These are phyloP conservation scores for Dendrobium officinale DNA, from an alignment of 106 monocot species.

Conservation along the genomic window DNA sequence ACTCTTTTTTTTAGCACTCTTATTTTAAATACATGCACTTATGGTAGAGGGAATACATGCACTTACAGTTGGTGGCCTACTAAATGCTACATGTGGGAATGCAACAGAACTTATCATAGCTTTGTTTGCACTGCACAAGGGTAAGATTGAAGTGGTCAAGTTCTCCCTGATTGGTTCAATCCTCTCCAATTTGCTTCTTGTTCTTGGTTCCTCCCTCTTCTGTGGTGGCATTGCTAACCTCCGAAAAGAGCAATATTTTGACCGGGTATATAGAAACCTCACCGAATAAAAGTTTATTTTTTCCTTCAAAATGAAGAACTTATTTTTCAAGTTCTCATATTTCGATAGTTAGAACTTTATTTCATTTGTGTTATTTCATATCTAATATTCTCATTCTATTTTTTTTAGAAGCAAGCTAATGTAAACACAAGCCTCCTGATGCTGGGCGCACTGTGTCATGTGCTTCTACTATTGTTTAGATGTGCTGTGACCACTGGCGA, in stretches of 20 bases:
- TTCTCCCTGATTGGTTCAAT: constrained; percentile 66
- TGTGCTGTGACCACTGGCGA: constrained; percentile 20
- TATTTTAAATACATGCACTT: background rate
- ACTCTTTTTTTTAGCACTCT: no score
- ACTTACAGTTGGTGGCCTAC: constrained; percentile 62
- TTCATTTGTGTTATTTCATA: background rate
- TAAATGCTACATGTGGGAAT: constrained; percentile 42
- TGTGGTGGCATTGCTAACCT: constrained; percentile 51
- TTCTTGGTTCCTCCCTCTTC: constrained; percentile 71
- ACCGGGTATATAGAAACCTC: constrained; percentile 21
- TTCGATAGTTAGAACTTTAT: no score
- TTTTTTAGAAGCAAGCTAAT: constrained; percentile 64
- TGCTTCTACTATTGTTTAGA: constrained; percentile 22
- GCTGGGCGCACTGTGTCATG: constrained; percentile 41
- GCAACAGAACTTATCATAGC: constrained; percentile 80
- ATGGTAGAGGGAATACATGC: background rate
- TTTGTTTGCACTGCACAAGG: constrained; percentile 34
- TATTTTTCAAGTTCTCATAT: background rate
- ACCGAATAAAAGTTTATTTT: background rate
- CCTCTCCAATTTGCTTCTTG: constrained; percentile 72
- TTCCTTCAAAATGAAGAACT: background rate
- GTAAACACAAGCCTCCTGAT: constrained; percentile 57
- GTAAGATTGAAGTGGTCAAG: constrained; percentile 51
- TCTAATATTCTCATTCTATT: background rate
- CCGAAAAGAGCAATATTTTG: constrained; percentile 35